Evolutionary conservation across 306 rosid genomes (phyloP).

Genomic region (Crotalaria pallida): DNA sequence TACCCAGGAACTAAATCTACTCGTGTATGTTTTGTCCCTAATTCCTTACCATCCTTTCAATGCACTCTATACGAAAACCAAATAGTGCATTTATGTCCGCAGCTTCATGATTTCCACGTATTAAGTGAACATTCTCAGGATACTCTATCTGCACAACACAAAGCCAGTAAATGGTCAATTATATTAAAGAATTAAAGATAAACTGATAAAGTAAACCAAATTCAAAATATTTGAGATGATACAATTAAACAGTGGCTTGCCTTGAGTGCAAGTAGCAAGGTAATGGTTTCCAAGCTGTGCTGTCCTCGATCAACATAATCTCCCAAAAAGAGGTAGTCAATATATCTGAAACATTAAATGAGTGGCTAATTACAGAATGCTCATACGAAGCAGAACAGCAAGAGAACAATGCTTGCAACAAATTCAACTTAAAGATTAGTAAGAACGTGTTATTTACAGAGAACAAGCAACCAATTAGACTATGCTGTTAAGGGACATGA

Average conservation of each 20-base stretch:
- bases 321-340: constrained; percentile 97
- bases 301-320: constrained; percentile 99
- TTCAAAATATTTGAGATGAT: constrained; percentile 9
- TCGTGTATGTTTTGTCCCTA: constrained; percentile 21
- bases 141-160: constrained; percentile 79
- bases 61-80: constrained; percentile 99
- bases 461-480: neutral
- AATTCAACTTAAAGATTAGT: constrained; percentile 12
- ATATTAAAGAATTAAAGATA: neutral
- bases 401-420: neutral
- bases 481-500: neutral
- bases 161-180: constrained; percentile 17
- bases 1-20: constrained; percentile 20
- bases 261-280: constrained; percentile 97
- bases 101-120: constrained; percentile 99
- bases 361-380: constrained; percentile 19
- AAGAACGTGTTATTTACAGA: constrained; percentile 10
- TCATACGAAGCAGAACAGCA: constrained; percentile 13
- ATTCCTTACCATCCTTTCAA: constrained; percentile 98
- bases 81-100: constrained; percentile 99
- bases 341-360: constrained; percentile 61
- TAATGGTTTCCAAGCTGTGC: constrained; percentile 98
- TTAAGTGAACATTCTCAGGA: constrained; percentile 94
- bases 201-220: constrained; percentile 12
- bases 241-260: constrained; percentile 37